Conservation (phyloP, 1,284 basidiomycete genomes). For the Cryptococcus deneoformans region DNA sequence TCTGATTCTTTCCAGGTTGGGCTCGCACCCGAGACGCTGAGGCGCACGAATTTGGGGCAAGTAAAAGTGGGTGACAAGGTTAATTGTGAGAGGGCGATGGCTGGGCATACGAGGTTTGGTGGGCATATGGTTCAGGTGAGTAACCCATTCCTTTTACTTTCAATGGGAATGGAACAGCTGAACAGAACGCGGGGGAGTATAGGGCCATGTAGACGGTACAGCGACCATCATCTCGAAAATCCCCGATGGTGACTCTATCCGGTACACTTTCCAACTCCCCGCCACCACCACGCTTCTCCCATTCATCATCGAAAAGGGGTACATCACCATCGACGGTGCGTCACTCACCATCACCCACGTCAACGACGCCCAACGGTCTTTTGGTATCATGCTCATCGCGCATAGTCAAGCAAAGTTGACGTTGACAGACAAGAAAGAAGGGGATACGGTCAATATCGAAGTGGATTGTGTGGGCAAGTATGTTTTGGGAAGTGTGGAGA, state of each 20-base stretch:
- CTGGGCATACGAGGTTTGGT: conserved; percentile 84
- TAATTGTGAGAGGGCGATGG: conserved; percentile 95
- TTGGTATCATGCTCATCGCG: conserved; percentile 92
- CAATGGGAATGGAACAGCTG: not conserved
- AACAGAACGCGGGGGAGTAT: not conserved
- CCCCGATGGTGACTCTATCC: conserved; percentile 83
- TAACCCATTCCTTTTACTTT: not conserved
- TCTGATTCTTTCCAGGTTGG: conserved; percentile 83
- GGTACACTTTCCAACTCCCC: conserved; percentile 69
- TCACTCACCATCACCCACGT: conserved; percentile 89
- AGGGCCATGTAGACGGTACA: conserved; percentile 93
- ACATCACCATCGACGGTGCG: conserved; percentile 90
- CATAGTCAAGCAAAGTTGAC: conserved; percentile 91
- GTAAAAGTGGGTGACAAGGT: conserved; percentile 73
- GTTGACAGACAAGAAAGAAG: conserved; percentile 68
- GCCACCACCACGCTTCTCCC: conserved; percentile 64
- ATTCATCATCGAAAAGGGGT: conserved; percentile 95
- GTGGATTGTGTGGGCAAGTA: conserved; percentile 57
- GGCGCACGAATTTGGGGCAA: conserved; percentile 86
- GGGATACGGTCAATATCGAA: conserved; percentile 89
- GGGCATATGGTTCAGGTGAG: conserved; percentile 95
- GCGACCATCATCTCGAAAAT: conserved; percentile 66
- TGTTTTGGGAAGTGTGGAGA: conserved; percentile 62
- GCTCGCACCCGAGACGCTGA: conserved; percentile 91
- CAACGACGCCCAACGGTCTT: conserved; percentile 62